Base-by-base conservation (phyloP, 345 rosid genomes). In the Abelmoschus esculentus region DNA sequence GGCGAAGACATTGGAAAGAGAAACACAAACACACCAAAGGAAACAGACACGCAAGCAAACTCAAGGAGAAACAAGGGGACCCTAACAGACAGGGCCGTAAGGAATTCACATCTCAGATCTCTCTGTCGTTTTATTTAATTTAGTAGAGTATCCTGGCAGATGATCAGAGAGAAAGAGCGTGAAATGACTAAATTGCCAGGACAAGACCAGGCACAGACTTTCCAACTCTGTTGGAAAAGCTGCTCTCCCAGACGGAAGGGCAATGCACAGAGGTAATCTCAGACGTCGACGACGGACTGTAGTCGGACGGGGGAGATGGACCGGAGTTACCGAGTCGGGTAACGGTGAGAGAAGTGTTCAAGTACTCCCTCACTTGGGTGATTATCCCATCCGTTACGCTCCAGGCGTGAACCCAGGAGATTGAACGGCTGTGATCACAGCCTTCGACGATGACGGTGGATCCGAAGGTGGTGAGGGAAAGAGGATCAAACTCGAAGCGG, bases 371-470 rank as follows among this genome's bases (percentile, higher is more conserved):
- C 19, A 95, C 96, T 76, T 91, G 97, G 34, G 96, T 88, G 14
- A 95, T 85, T 86, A 90, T 75, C 96, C 96, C 99, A 91, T 90
- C 82, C 15, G 93, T 70, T 14, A 95, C 89, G 13, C 97, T 91
- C 97, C 92, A 95, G 18, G 96, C 99, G 90, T 95, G 97, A 65
- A 85, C 82, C 99, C 99, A 95, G 13, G 90, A 86, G 53, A 90
- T 83, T 1, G 83, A 81, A 46, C 86, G 81, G 60, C 46, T 64
- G 54, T 73, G 56, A 75, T 87, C 91, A 78, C 90, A 91, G 78
- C 97, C 99, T 68, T 95, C 99, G 4, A 86, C 90, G 68, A 95
- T 80, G 1, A 95, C 93, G 52, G 83, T 77, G 32, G 90, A 66
- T 3, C 96, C 99, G 6, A 91, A 80, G 34, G 89, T 78, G 46